These are phyloP conservation scores for Astragalus membranaceus DNA, from an alignment of 306 rosid species.

Conservation along the genomic window DNA sequence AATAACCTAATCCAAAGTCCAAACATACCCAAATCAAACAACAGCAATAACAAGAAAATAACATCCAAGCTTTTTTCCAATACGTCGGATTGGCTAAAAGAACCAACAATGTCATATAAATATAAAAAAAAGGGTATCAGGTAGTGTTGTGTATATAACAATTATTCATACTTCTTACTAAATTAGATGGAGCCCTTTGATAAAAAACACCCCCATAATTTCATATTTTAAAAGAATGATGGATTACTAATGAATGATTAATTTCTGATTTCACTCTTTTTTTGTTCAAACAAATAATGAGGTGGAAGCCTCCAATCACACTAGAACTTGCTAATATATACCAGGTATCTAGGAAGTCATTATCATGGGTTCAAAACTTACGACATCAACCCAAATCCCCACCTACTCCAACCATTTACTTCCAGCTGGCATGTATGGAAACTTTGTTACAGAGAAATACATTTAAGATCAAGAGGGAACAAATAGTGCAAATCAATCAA, in stretches of 20 bases:
- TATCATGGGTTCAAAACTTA: constrained; percentile 4
- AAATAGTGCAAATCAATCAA: constrained; percentile 18
- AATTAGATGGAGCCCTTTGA: not conserved
- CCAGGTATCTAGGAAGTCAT: not conserved
- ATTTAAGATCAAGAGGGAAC: not conserved
- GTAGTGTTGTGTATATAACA: not conserved
- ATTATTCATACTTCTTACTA: not conserved
- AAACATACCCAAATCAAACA: not conserved
- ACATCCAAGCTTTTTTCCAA: not conserved
- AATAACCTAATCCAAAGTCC: not conserved
- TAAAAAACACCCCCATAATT: not conserved
- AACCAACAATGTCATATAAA: not conserved
- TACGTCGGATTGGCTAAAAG: not conserved
- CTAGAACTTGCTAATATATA: not conserved
- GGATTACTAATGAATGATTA: not conserved
- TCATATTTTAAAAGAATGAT: not conserved
- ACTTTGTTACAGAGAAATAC: constrained; percentile 1
- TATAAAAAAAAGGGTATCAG: not conserved
- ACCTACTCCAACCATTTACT: not conserved
- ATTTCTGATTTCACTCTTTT: not conserved
- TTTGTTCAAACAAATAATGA: not conserved
- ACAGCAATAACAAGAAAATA: not conserved
- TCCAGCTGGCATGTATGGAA: not conserved
- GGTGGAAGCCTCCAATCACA: not conserved
- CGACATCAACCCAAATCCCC: not conserved